Conservation (phyloP, 352 stramenopile species). For the Globisporangium perplexum region DNA sequence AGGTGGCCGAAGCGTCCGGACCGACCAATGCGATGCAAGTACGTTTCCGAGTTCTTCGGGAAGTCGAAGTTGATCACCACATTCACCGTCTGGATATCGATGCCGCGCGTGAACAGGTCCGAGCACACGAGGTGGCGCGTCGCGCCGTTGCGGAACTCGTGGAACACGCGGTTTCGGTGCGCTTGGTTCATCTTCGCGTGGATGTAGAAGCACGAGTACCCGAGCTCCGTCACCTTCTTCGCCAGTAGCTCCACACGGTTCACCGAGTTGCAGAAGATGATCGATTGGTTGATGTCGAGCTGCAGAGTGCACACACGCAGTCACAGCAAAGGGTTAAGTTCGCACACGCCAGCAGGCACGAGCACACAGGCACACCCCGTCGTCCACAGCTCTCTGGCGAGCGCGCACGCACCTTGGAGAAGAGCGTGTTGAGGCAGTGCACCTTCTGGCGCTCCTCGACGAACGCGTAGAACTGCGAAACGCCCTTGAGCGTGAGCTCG, state of each 20-base stretch:
- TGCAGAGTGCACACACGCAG: constrained; percentile 6
- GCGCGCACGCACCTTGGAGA: constrained; percentile 95
- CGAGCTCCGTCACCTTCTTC: constrained; percentile 99
- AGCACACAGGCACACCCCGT: too few relatives aligned
- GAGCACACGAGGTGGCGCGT: constrained; percentile 97
- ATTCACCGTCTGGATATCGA: constrained; percentile 99
- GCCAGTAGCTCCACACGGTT: constrained; percentile 98
- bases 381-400: too few relatives aligned
- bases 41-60: constrained; percentile 99
- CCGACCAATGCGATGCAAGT: constrained; percentile 98
- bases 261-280: constrained; percentile 99
- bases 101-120: constrained; percentile 99
- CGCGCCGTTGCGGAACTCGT: constrained; percentile 98
- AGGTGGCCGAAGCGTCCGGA: constrained; percentile 98
- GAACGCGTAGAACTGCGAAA: constrained; percentile 99
- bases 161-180: constrained; percentile 99
- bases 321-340: too few relatives aligned
- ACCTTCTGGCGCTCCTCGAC: constrained; percentile 99
- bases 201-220: constrained; percentile 99
- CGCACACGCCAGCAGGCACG: too few relatives aligned
- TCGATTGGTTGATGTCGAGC: constrained; percentile 99
- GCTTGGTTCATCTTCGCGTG: constrained; percentile 99
- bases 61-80: constrained; percentile 99
- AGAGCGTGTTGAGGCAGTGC: constrained; percentile 99
- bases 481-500: constrained; percentile 97